phyloP scores from a whole-genome alignment of 2,329 filamentous ascomycete genomes.

The Alternaria sp. region DNA sequence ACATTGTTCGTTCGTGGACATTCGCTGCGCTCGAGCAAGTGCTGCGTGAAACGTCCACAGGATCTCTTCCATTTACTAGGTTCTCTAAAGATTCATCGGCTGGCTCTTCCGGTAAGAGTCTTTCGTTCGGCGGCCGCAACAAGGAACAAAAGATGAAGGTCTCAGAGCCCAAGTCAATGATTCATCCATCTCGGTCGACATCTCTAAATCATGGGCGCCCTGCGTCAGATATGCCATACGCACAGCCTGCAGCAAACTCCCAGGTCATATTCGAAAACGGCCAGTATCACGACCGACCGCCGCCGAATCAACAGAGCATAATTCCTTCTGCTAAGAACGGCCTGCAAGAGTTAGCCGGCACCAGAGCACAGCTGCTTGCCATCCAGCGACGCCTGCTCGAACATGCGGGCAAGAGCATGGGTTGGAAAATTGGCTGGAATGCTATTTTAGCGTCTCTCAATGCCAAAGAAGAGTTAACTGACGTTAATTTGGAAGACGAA shows the following conservation, averaged over 20 bases:
- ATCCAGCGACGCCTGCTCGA: slow-evolving; percentile 83
- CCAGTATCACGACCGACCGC: slow-evolving; percentile 45
- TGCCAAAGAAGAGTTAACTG: slow-evolving; percentile 44
- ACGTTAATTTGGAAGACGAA: slow-evolving; percentile 49
- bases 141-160: slow-evolving; percentile 70
- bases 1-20: slow-evolving; percentile 78
- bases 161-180: slow-evolving; percentile 74
- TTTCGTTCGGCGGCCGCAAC: slow-evolving; percentile 58
- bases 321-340: slow-evolving; percentile 60
- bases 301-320: slow-evolving; percentile 32
- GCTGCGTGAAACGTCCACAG: slow-evolving; percentile 75
- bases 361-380: slow-evolving; percentile 81
- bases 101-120: slow-evolving; percentile 55
- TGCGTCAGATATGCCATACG: slow-evolving; percentile 46
- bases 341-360: slow-evolving; percentile 81
- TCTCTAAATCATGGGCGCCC: slow-evolving; percentile 61
- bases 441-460: slow-evolving; percentile 41
- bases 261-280: slow-evolving; percentile 53
- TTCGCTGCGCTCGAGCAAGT: slow-evolving; percentile 80
- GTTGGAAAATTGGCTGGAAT: slow-evolving; percentile 81
- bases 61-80: slow-evolving; percentile 69
- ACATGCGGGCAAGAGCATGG: slow-evolving; percentile 72
- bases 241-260: slow-evolving; percentile 35
- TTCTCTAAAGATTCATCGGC: slow-evolving; percentile 34
- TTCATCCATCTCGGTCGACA: slow-evolving; percentile 71